Base-by-base conservation (phyloP, 2,329 filamentous ascomycete genomes). In the Colletotrichum chrysophilum region DNA sequence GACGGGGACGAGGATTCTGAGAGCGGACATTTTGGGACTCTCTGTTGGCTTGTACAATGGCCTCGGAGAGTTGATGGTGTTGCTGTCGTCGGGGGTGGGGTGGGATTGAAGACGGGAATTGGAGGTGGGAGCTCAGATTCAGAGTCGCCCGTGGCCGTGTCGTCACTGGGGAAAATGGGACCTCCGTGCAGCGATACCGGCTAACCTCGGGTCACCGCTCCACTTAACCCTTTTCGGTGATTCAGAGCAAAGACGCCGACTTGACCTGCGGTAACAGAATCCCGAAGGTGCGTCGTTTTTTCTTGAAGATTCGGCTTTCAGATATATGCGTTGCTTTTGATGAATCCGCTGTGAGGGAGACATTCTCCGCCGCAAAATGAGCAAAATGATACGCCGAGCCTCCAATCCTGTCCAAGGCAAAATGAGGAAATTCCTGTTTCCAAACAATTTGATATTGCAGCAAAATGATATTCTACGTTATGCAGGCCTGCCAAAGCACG, bases 1-100 rank as follows among this genome's bases (percentile, higher is more conserved):
- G 64, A 96, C 88, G 85, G 94, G 94, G 5, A 96, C 94, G 77
- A 96, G 89, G 85, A 96, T 96, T 55, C 77, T 72, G 30, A 78
- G 71, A 32, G 77, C 77, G 68, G 77, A 78, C 77, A 78, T 78
- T 70, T 32, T 38, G 13, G n/a, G 36, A 67, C 74, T 76, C 48
- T 71, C 43, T 61, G 64, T 34, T 68, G 66, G 66, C 43, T 70
- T 48, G 48, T 67, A 65, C 70, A 74, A 74, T 74, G 64, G 58
- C 64, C 65, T 36, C 48, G 66, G 60, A 69, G 58, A 69, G 71
- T 60, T 55, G 73, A 52, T 69, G 61, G 58, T 72, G 69, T 56
- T 66, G 74, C 48, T 66, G 66, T 56, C 62, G 64, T 65, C 66
- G 30, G 38, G 28, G 32, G 43, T 60, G 75, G 67, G 62, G 60